Percentiles rank a stretch among this genome's conserved stretches.
Evolutionary conservation across 2,329 filamentous ascomycete species (phyloP).

Genomic region (Ophiostoma perfectum): DNA sequence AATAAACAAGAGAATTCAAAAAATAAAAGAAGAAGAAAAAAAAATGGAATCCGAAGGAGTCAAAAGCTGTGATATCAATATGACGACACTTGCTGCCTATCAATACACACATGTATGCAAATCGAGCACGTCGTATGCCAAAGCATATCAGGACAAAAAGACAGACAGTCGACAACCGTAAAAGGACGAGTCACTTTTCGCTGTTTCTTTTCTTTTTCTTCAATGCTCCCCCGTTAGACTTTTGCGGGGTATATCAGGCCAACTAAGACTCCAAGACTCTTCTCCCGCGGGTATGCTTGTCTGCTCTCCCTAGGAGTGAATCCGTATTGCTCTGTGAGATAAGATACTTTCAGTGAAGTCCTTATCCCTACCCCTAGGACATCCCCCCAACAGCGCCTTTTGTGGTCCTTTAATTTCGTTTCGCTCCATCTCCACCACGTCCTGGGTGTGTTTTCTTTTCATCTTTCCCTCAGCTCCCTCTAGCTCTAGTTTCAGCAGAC

Average conservation of each 20-base stretch:
- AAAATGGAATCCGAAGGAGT: no score
- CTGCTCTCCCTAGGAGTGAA: not conserved
- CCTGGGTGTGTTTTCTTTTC: not conserved
- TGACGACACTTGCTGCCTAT: constrained; percentile 1
- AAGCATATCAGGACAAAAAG: not conserved
- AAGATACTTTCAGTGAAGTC: not conserved
- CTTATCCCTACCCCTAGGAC: not conserved
- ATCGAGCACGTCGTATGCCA: not conserved
- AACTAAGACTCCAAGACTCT: not conserved
- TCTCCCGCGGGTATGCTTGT: no score
- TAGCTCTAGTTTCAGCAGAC: not conserved
- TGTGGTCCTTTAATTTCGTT: constrained; percentile 24
- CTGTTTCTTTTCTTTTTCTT: constrained; percentile 8
- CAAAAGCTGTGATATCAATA: constrained; percentile 1
- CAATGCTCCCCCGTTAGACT: constrained; percentile 13
- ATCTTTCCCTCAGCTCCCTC: not conserved
- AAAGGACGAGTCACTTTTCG: constrained; percentile 7
- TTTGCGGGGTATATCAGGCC: constrained; percentile 23
- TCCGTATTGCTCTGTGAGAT: not conserved
- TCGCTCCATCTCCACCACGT: constrained; percentile 19
- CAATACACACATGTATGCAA: not conserved
- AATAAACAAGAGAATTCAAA: no score
- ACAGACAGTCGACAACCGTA: not conserved
- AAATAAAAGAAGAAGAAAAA: not conserved
- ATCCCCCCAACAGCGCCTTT: constrained; percentile 10